Conservation (phyloP, 2,329 filamentous ascomycete genomes). For the Stylonectria norvegica region DNA sequence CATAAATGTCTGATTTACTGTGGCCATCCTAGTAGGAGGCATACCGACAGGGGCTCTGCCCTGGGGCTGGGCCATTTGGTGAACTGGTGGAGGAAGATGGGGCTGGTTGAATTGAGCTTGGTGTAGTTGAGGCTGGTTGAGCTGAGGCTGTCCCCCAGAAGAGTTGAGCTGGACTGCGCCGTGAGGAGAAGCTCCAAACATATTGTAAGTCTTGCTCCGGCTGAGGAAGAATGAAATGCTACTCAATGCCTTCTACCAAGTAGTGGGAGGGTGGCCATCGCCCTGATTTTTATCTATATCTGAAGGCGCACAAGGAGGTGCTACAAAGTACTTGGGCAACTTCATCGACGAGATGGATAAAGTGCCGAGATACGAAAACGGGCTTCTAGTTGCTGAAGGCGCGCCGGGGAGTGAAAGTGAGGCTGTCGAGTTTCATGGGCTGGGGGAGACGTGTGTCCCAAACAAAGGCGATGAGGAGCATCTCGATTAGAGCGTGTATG, state of each 20-base stretch:
- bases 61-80: slow-evolving; percentile 2
- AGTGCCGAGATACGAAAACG: neutral
- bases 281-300: slow-evolving; percentile 2
- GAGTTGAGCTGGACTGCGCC: neutral
- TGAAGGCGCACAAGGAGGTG: neutral
- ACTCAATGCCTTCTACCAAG: neutral
- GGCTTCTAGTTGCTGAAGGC: too few relatives aligned
- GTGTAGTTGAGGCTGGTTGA: neutral
- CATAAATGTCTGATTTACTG: slow-evolving; percentile 4
- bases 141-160: slow-evolving; percentile 1
- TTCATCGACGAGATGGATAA: neutral
- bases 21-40: slow-evolving; percentile 1
- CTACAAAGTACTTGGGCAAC: neutral
- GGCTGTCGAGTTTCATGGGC: slow-evolving; percentile 1
- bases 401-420: slow-evolving; percentile 6
- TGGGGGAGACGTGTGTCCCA: slow-evolving; percentile 1
- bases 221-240: neutral
- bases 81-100: neutral
- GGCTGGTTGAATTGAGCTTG: neutral
- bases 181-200: neutral
- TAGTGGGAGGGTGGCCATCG: neutral
- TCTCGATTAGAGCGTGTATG: slow-evolving; percentile 4
- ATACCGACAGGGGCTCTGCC: slow-evolving; percentile 4
- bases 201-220: neutral
- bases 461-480: slow-evolving; percentile 1